A percentile compares a stretch with the other conserved stretches of the same genome.
Conservation (phyloP, 768 basidiomycete species). For the Boletales sp. region DNA sequence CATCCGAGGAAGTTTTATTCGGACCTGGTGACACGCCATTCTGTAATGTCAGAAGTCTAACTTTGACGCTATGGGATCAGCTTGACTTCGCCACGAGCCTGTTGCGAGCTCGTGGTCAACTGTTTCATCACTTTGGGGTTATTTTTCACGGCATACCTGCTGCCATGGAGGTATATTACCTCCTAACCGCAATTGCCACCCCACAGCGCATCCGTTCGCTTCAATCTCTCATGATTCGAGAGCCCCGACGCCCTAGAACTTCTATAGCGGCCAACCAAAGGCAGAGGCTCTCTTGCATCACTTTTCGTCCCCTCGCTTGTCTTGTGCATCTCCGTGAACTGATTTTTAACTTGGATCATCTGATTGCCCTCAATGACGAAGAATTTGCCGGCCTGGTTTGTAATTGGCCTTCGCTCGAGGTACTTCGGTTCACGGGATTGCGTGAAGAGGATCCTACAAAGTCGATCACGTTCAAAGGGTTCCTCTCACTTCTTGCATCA, state of each 20-base stretch:
- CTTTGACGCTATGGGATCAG: neutral
- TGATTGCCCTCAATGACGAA: neutral
- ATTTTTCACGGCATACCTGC: neutral
- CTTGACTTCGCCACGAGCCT: neutral
- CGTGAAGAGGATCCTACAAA: neutral
- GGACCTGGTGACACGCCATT: slow-evolving; percentile 1
- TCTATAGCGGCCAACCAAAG: neutral
- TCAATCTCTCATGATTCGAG: neutral
- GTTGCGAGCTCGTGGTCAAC: neutral
- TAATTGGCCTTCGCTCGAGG: slow-evolving; percentile 1
- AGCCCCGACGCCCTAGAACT: no score
- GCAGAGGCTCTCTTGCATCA: neutral
- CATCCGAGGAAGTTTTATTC: neutral
- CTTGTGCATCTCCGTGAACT: slow-evolving; percentile 1
- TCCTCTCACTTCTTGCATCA: neutral
- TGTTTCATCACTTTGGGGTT: neutral
- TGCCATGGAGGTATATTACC: neutral
- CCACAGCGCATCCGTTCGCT: slow-evolving; percentile 5
- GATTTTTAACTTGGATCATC: neutral
- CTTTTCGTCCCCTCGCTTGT: neutral
- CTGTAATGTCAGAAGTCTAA: neutral
- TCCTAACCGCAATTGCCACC: neutral
- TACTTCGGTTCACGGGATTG: neutral
- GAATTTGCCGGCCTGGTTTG: neutral
- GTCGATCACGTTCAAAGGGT: neutral